Evolutionary conservation across 2,329 filamentous ascomycete species (phyloP), one percentile per base, ranked within the genome.

Genomic region (Fusarium musae): DNA sequence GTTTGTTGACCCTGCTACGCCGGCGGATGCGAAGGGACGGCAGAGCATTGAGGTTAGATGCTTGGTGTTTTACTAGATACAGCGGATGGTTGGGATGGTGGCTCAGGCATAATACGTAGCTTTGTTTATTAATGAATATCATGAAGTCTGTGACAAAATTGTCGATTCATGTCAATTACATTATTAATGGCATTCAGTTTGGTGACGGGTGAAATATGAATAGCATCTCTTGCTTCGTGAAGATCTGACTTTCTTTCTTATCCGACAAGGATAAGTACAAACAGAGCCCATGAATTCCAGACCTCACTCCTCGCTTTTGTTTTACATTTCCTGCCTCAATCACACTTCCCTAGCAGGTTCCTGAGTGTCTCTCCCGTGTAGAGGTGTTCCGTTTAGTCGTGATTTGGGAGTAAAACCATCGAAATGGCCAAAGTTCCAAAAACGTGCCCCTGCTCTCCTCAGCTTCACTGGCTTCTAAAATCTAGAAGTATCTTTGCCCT

Each of bases 21-120:
- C 76, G 0, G 44, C 53, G 21, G 75, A 70, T 52, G 70, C 76
- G 3, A 71, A 75, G 26, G 72, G 72, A 2, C 58, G 77, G 13
- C 76, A 78, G 43, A 78, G 77, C 3, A 78, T 77, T 21, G 76
- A 78, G 34, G 76, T 78, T 5, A 58, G 76, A 26, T 78, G 76
- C 36, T 70, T 78, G 66, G 73, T 78, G 0, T 78, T 78, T 39
- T 77, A 78, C 32, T 74, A 73, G 34, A 23, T 10, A 3, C 0
- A 15, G 9, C 6, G 44, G 19, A 5, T 21, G 4, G 19, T 8
- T 30, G 4, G 26, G 26, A 21, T 9, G 4, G 10, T 9, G 16
- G 43, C 43, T 3, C 9, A n/a, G 13, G 2, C 6, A 21, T 3
- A 5, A 8, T 30, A 8, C 9, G 23, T 59, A 58, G 50, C 61